Evolutionary conservation across 2,329 filamentous ascomycete species (phyloP), one percentile per base, ranked within the genome.

Genomic region (Neopestalotiopsis sp.): DNA sequence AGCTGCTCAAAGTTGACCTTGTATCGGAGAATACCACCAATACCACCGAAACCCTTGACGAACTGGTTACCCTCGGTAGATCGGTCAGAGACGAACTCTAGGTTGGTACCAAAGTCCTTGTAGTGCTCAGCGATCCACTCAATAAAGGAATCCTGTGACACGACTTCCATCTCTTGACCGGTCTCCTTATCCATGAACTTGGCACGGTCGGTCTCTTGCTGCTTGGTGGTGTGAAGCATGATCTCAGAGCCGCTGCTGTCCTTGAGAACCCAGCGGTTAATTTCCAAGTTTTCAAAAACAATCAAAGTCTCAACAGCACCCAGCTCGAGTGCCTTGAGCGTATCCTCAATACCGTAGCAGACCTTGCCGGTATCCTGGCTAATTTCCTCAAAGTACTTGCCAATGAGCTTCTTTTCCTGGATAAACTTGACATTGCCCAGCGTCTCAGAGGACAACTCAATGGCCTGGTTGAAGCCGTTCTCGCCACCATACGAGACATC

Each of bases 1-100:
- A 99, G 89, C 84, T 99, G 97, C 85, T 99, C 97, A 85, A 99
- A 99, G 88, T 99, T 99, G 88, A 99, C 94, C 88, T 98, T 98
- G 91, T 99, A 99, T 76, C 96, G 94, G 80, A 99, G 90, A 78
- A 99, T 92, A 73, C 95, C 95, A 75, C 96, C 96, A 76, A 99
- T 97, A 79, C 96, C 96, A 91, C 96, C 96, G 79, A 99, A 99
- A 73, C 96, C 96, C 87, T 98, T 98, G 78, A 99, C 96, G 84
- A 99, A 99, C 87, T 99, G 96, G 85, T 99, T 99, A 80, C 96
- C 96, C 85, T 99, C 96, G 71, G 94, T 97, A 70, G 95, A 98
- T 74, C 94, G 92, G 81, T 99, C 97, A 63, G 96, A 98, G 73
- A 99, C 96, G 76, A 99, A 99, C 82, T 99, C 96, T 58, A 99